Conservation (phyloP, 192 early-diverging fungal genomes). For the Coemansia reversa region DNA sequence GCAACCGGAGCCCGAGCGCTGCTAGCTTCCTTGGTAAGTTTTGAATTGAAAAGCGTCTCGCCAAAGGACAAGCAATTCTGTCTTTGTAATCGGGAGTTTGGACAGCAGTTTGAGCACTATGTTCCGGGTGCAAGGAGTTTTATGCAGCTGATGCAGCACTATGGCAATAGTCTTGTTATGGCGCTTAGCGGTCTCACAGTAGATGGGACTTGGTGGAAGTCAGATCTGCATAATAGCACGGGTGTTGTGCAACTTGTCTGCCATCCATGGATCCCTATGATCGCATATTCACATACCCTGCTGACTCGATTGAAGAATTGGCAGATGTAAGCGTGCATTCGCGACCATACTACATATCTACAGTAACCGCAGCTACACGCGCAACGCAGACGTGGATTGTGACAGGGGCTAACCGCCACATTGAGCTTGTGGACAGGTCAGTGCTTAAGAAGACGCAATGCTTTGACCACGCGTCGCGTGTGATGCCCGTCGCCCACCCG, state of each 20-base stretch:
- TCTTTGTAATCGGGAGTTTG: no score
- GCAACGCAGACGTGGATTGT: conserved; percentile 45
- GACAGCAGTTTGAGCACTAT: no score
- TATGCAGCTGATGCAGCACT: no score
- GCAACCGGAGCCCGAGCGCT: no score
- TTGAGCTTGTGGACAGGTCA: conserved; percentile 25
- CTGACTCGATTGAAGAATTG: not conserved
- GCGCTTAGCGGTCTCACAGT: conserved; percentile 38
- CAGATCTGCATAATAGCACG: conserved; percentile 50
- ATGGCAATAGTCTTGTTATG: no score
- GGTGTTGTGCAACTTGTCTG: conserved; percentile 25
- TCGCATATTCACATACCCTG: conserved; percentile 48
- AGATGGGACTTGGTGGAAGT: conserved; percentile 38
- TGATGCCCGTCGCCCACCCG: conserved; percentile 51
- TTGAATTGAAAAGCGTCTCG: no score
- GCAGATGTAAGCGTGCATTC: not conserved
- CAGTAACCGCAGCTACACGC: conserved; percentile 18
- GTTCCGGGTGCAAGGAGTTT: no score
- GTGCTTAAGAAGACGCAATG: conserved; percentile 8
- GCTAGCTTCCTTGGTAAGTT: no score
- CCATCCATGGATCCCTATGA: conserved; percentile 36
- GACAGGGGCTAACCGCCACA: conserved; percentile 2
- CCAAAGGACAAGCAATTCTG: no score
- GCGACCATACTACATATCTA: conserved; percentile 42
- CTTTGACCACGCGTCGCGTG: conserved; percentile 49